These are phyloP conservation scores for Fragilariopsis cylindrus DNA, from an alignment of 108 stramenopile species.

Conservation along the genomic window DNA sequence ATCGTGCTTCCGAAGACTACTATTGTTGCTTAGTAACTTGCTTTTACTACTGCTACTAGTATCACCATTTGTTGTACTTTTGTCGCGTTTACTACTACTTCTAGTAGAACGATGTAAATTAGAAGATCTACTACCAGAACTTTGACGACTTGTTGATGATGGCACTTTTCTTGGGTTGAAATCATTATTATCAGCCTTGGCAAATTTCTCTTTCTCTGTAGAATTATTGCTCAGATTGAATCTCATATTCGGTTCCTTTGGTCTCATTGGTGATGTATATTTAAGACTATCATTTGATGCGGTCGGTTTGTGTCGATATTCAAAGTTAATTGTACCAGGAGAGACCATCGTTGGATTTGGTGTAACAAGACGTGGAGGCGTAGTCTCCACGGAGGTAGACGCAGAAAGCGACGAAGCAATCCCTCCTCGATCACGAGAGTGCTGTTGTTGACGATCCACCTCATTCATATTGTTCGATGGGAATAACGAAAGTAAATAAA, in stretches of 20 bases:
- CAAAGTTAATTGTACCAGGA: constrained; percentile 3
- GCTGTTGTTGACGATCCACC: neutral
- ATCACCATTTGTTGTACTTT: too few relatives aligned
- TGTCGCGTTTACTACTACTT: neutral
- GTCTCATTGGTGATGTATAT: constrained; percentile 14
- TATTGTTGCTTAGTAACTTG: constrained; percentile 7
- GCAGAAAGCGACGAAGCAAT: neutral
- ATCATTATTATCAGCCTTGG: neutral
- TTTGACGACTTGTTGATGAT: neutral
- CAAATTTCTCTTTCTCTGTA: constrained; percentile 4
- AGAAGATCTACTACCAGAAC: neutral
- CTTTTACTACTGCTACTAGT: constrained; percentile 7
- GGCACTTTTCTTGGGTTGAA: constrained; percentile 18
- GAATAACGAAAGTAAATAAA: too few relatives aligned
- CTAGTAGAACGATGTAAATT: neutral
- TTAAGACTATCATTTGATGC: constrained; percentile 1
- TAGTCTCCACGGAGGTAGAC: neutral
- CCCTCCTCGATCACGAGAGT: neutral
- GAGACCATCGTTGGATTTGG: constrained; percentile 1
- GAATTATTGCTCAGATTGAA: constrained; percentile 18
- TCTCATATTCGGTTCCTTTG: constrained; percentile 16
- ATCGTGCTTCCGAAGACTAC: constrained; percentile 15
- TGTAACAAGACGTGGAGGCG: constrained; percentile 28
- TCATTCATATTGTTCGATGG: neutral
- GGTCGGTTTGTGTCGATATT: constrained; percentile 22